These are phyloP conservation scores for Amanita muscaria DNA, from an alignment of 768 basidiomycete genomes.

Conservation along the genomic window DNA sequence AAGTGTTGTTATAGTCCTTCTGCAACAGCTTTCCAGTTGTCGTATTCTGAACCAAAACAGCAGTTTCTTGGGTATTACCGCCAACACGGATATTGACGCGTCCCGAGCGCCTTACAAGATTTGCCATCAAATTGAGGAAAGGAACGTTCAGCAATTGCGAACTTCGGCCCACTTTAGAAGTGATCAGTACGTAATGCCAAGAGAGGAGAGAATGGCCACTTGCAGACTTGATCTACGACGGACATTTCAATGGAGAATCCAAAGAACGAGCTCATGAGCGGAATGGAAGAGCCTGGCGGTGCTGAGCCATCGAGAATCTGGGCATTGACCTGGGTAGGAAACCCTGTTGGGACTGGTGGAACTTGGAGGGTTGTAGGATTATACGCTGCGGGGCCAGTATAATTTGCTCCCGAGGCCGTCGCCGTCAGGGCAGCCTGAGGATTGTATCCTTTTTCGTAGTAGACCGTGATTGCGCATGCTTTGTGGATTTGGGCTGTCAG, in stretches of 20 bases:
- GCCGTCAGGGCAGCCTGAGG: constrained; percentile 30
- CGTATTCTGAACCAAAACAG: constrained; percentile 39
- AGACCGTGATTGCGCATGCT: constrained; percentile 24
- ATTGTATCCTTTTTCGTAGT: constrained; percentile 26
- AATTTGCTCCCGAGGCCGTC: constrained; percentile 34
- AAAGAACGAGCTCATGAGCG: constrained; percentile 46
- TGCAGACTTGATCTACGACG: constrained; percentile 45
- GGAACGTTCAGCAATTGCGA: too few relatives aligned
- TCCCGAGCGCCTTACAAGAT: too few relatives aligned
- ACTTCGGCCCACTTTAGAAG: constrained; percentile 38
- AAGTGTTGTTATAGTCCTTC: constrained; percentile 24
- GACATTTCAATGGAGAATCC: constrained; percentile 77
- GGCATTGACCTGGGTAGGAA: too few relatives aligned
- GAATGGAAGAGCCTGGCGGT: constrained; percentile 26
- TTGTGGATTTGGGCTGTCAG: background rate
- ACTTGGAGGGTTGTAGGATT: constrained; percentile 21
- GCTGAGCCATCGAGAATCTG: constrained; percentile 5
- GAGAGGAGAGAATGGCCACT: background rate
- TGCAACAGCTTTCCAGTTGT: constrained; percentile 39
- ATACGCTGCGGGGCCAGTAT: constrained; percentile 24
- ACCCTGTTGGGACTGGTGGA: constrained; percentile 23
- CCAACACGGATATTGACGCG: too few relatives aligned
- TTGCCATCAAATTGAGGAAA: too few relatives aligned
- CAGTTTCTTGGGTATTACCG: constrained; percentile 76
- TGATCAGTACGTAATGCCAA: background rate